These are phyloP conservation scores for Sporisorium sorghi DNA, from an alignment of 1,284 basidiomycete species.

Conservation along the genomic window DNA sequence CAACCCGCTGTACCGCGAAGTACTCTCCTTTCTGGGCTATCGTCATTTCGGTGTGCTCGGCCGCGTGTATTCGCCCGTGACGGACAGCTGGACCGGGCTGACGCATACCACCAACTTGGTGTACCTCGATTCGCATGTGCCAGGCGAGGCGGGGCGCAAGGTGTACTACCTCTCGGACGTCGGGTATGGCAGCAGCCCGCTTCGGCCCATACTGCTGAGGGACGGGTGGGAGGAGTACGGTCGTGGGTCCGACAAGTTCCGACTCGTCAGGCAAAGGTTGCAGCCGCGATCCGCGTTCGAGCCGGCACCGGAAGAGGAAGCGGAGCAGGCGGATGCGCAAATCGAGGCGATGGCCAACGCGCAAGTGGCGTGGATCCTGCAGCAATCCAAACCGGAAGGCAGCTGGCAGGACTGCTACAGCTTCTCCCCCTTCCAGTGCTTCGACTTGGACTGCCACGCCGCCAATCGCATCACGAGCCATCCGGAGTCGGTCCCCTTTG, in stretches of 20 bases:
- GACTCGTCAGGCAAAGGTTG: slow-evolving; percentile 4
- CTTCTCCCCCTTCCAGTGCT: slow-evolving; percentile 23
- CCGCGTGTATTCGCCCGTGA: slow-evolving; percentile 16
- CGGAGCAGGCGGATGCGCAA: not conserved
- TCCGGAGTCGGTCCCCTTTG: slow-evolving; percentile 15
- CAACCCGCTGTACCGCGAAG: slow-evolving; percentile 37
- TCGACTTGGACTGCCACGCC: slow-evolving; percentile 23
- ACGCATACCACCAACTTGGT: slow-evolving; percentile 39
- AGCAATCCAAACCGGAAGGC: slow-evolving; percentile 15
- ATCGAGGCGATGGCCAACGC: not conserved
- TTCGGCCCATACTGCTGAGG: slow-evolving; percentile 31
- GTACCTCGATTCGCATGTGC: slow-evolving; percentile 30
- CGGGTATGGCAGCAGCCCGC: slow-evolving; percentile 31
- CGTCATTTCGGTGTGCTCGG: slow-evolving; percentile 28
- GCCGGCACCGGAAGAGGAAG: slow-evolving; percentile 1
- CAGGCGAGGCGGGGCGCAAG: not conserved
- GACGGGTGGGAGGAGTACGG: slow-evolving; percentile 35
- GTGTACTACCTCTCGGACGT: slow-evolving; percentile 45
- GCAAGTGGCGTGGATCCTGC: slow-evolving; percentile 33
- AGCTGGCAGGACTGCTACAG: slow-evolving; percentile 38
- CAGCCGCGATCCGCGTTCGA: slow-evolving; percentile 23
- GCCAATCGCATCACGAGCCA: slow-evolving; percentile 19
- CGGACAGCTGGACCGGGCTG: slow-evolving; percentile 15
- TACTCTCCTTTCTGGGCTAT: slow-evolving; percentile 28
- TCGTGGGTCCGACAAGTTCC: slow-evolving; percentile 18